phyloP scores from a whole-genome alignment of 371 early-diverging fungal species.

The Phascolomyces articulosus region DNA sequence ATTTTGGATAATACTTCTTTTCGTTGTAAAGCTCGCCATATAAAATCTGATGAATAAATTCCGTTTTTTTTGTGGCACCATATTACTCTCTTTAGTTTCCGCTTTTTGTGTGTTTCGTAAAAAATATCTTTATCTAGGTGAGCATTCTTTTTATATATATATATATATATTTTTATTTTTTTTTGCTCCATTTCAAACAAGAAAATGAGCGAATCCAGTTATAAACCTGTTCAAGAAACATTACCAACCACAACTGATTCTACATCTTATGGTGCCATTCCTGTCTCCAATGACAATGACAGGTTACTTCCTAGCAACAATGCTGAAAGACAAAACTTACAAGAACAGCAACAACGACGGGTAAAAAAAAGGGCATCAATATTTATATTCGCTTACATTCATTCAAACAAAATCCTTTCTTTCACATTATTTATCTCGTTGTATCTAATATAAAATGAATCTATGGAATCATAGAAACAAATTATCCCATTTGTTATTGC shows the following conservation, averaged over 20 bases:
- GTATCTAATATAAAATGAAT: too few relatives aligned
- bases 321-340: not conserved
- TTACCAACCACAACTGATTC: not conserved
- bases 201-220: not conserved
- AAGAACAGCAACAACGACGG: not conserved
- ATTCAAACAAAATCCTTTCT: too few relatives aligned
- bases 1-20: slow-evolving; percentile 9
- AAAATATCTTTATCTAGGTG: too few relatives aligned
- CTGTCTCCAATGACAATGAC: not conserved
- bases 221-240: not conserved
- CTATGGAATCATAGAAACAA: not conserved
- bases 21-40: slow-evolving; percentile 26
- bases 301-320: not conserved
- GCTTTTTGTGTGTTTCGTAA: too few relatives aligned
- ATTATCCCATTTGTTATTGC: not conserved
- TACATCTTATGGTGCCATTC: not conserved
- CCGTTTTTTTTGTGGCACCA: too few relatives aligned
- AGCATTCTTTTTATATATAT: too few relatives aligned
- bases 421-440: too few relatives aligned
- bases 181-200: slow-evolving; percentile 1
- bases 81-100: too few relatives aligned
- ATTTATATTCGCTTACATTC: too few relatives aligned
- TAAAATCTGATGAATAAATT: slow-evolving; percentile 8
- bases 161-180: not conserved
- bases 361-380: not conserved